A percentile compares a stretch with the other conserved stretches of the same genome.
Conservation (phyloP, 192 early-diverging fungal species). For the Entomortierella parvispora region DNA sequence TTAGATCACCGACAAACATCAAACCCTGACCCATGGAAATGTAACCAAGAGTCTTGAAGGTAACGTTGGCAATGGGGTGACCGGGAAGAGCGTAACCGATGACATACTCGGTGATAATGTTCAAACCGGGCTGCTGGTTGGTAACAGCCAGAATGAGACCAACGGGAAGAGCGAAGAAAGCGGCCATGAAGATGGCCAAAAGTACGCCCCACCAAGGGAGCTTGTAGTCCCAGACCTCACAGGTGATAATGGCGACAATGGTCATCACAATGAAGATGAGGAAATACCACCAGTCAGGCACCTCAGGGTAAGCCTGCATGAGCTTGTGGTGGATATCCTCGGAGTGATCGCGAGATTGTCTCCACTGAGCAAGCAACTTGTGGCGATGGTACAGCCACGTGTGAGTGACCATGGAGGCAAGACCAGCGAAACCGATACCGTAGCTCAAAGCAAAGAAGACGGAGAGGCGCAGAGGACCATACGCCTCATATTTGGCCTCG, state of each 20-base stretch:
- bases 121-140: constrained; percentile 60
- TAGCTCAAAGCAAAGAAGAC: constrained; percentile 63
- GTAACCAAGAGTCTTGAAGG: constrained; percentile 68
- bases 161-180: constrained; percentile 61
- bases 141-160: constrained; percentile 68
- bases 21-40: constrained; percentile 80
- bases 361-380: constrained; percentile 60
- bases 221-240: constrained; percentile 46
- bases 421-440: constrained; percentile 61
- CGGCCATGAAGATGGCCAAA: constrained; percentile 52
- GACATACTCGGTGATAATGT: constrained; percentile 72
- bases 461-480: constrained; percentile 60
- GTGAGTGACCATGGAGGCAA: constrained; percentile 69
- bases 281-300: constrained; percentile 66
- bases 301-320: constrained; percentile 72
- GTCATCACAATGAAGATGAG: constrained; percentile 53
- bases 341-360: constrained; percentile 42
- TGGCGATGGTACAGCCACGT: constrained; percentile 68
- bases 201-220: constrained; percentile 64
- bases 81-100: constrained; percentile 66
- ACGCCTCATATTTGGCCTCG: constrained; percentile 52
- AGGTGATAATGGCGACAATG: constrained; percentile 42
- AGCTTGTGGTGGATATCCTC: constrained; percentile 72
- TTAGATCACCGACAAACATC: constrained; percentile 76
- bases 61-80: constrained; percentile 59